A percentile compares a stretch with the other conserved stretches of the same genome.
phyloP scores from a whole-genome alignment of 345 rosid genomes.

The Microthlaspi erraticum region DNA sequence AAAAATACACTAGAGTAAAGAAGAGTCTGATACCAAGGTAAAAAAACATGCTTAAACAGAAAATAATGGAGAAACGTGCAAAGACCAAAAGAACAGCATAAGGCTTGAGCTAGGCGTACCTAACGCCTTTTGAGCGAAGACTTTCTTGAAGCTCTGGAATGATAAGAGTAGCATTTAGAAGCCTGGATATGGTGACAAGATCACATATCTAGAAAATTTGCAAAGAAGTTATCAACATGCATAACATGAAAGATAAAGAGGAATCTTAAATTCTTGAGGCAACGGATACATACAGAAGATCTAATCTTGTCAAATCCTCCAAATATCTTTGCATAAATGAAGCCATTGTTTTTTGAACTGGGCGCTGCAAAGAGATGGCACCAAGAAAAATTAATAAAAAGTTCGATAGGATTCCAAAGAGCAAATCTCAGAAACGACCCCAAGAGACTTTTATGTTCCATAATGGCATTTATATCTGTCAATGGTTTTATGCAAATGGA shows the following conservation, averaged over 20 bases:
- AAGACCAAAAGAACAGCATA: slow-evolving; percentile 10
- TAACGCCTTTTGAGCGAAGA: slow-evolving; percentile 88
- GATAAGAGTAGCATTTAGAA: slow-evolving; percentile 99
- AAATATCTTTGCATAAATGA: slow-evolving; percentile 88
- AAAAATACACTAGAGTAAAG: slow-evolving; percentile 35
- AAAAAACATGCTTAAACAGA: slow-evolving; percentile 12
- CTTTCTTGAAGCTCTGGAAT: slow-evolving; percentile 98
- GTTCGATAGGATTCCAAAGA: background rate
- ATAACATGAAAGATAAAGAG: background rate
- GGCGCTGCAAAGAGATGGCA: slow-evolving; percentile 56
- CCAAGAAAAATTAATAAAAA: slow-evolving; percentile 24
- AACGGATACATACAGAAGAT: slow-evolving; percentile 70
- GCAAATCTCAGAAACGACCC: background rate
- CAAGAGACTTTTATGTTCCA: slow-evolving; percentile 11
- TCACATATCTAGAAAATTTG: slow-evolving; percentile 96
- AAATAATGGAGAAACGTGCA: slow-evolving; percentile 26
- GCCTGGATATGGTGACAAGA: slow-evolving; percentile 99
- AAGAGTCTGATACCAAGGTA: slow-evolving; percentile 12
- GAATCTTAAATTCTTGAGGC: slow-evolving; percentile 20
- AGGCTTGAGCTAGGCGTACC: slow-evolving; percentile 52
- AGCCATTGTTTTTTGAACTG: slow-evolving; percentile 59
- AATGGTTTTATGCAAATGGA: background rate
- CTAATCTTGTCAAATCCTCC: slow-evolving; percentile 95
- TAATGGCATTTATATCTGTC: background rate
- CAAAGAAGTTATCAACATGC: slow-evolving; percentile 54